Base-by-base conservation (phyloP, 805 yeast species). In the Kluyveromyces aestuarii region DNA sequence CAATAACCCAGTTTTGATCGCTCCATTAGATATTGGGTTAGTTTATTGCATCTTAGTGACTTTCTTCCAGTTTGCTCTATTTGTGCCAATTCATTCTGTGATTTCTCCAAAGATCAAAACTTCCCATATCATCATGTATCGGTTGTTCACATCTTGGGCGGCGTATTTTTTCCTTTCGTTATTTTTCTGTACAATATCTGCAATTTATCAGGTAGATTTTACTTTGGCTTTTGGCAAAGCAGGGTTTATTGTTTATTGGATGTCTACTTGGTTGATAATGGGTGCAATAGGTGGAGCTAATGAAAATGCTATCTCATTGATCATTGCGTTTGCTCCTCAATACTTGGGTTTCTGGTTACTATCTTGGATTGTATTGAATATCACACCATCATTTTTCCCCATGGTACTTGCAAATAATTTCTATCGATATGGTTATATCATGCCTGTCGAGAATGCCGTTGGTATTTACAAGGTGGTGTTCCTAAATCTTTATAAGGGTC, bases 241-340 rank as follows among this genome's bases (percentile, higher is more conserved):
- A 8, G 95, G 95, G 0, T 85, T 85, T 63, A 73, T 86, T 38
- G 81, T 85, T 1, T 77, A 76, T 52, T 87, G 95, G 95, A 74
- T 82, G 77, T 55, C 80, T 35, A 73, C 81, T 7, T 86, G 70
- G 61, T 55, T 86, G 45, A 76, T 87, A 7, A 81, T 86, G 87
- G 68, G 80, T 52, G 87, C 90, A 0, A 83, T 84, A 36, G 95
- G 95, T 50, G 78, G 84, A 41, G 81, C 83, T 30, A 83, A 81
- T 59, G 93, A 86, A 64, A 78, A 82, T 52, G 67, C 76, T 55
- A 80, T 81, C 0, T 60, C 80, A 62, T 33, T 84, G 6, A 60
- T 76, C 8, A 67, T 82, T 44, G 64, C 80, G 6, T 48, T 70
- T 14, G 72, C 72, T 45, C 91, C 93, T 0, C 87, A 88, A 27